Evolutionary conservation across 352 stramenopile genomes (phyloP).

Genomic region (Pythium vanterpoolii): DNA sequence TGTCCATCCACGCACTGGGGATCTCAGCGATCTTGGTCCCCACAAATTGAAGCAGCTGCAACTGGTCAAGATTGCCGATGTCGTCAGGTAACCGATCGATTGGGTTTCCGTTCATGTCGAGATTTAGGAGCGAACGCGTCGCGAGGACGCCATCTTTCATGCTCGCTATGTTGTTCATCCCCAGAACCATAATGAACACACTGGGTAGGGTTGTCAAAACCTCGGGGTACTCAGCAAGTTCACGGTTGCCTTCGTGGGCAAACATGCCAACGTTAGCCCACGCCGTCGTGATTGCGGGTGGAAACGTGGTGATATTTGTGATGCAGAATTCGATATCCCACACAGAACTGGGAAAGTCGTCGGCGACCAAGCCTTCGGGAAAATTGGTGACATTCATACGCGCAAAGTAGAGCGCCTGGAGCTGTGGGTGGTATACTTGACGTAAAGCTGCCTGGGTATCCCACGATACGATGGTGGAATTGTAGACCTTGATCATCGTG

Average conservation of each 20-base stretch:
- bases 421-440: background rate
- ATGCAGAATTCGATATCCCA: background rate
- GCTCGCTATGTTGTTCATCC: background rate
- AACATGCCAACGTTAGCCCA: background rate
- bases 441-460: background rate
- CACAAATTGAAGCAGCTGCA: background rate
- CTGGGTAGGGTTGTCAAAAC: background rate
- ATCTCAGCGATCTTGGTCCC: background rate
- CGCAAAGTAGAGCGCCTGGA: background rate
- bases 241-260: background rate
- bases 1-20: background rate
- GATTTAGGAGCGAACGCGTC: background rate
- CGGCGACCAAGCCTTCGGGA: background rate
- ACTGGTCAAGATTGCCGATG: background rate
- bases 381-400: background rate
- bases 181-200: background rate
- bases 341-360: background rate
- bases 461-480: conserved; percentile 1
- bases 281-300: background rate
- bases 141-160: background rate
- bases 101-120: background rate
- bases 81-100: background rate
- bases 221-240: background rate
- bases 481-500: conserved; percentile 13
- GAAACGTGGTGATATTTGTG: conserved; percentile 2